Conservation (phyloP, 2,329 filamentous ascomycete species). For the Macroventuria anomochaeta region DNA sequence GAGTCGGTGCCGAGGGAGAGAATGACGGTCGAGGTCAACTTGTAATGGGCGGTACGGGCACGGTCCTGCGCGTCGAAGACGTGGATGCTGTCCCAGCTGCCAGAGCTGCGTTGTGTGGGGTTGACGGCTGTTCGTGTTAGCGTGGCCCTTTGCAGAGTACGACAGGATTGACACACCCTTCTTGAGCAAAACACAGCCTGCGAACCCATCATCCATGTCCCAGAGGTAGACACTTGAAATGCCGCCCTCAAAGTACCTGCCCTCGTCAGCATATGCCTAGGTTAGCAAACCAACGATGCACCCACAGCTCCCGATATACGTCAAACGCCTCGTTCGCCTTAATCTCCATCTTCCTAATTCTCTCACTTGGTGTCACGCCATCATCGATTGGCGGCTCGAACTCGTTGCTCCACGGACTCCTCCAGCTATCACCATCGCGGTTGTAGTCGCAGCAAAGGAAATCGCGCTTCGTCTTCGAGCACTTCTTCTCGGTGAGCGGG, state of each 20-base stretch:
- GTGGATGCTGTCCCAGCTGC: conserved; percentile 97
- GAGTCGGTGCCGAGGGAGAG: conserved; percentile 77
- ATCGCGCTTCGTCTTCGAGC: conserved; percentile 87
- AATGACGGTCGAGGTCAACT: conserved; percentile 96
- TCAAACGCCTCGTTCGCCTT: conserved; percentile 96
- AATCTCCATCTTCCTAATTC: conserved; percentile 91
- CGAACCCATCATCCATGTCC: conserved; percentile 98
- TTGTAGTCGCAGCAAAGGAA: conserved; percentile 99
- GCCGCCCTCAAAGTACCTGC: conserved; percentile 88
- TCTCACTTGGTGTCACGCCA: conserved; percentile 85
- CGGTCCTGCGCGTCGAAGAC: conserved; percentile 97
- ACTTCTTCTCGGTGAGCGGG: conserved; percentile 84
- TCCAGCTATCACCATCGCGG: conserved; percentile 96
- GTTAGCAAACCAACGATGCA: conserved; percentile 16
- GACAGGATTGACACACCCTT: conserved; percentile 68
- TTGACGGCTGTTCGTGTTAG: conserved; percentile 64
- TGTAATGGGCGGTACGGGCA: conserved; percentile 92
- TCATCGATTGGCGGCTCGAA: conserved; percentile 90
- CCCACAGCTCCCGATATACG: conserved; percentile 85
- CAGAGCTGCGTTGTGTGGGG: conserved; percentile 70
- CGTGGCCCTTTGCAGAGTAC: not conserved
- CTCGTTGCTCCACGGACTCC: conserved; percentile 98
- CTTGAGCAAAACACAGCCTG: conserved; percentile 93
- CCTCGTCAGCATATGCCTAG: conserved; percentile 28
- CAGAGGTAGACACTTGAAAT: conserved; percentile 97